Evolutionary conservation across 352 stramenopile genomes (phyloP).

Genomic region (Phytopythium ostracodes): DNA sequence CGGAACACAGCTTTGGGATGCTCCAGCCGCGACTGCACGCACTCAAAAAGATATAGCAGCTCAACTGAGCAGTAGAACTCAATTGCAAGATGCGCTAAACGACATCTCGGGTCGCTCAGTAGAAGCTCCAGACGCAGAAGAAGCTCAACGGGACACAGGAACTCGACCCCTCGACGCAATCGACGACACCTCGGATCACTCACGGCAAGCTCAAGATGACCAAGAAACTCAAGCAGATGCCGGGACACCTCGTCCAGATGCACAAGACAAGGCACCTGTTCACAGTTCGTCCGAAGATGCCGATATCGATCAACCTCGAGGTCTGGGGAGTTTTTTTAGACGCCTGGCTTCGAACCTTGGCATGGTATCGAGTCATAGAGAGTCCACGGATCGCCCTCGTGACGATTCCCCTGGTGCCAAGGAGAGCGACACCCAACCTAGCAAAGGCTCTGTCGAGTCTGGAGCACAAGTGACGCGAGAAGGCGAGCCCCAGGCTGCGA

Average conservation of each 20-base stretch:
- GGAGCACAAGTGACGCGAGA: background rate
- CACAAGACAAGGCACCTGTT: background rate
- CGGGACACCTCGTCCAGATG: background rate
- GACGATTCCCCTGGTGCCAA: background rate
- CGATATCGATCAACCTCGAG: background rate
- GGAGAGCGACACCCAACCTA: too few relatives aligned
- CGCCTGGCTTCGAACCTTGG: background rate
- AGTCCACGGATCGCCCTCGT: background rate
- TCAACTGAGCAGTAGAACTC: background rate
- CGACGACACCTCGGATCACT: background rate
- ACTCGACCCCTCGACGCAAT: background rate
- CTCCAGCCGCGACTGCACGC: too few relatives aligned
- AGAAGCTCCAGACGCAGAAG: background rate
- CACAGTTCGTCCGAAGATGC: background rate
- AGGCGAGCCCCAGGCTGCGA: background rate
- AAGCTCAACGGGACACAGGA: background rate
- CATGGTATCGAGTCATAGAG: background rate
- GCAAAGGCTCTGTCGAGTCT: too few relatives aligned
- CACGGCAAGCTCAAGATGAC: background rate
- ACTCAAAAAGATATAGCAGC: too few relatives aligned
- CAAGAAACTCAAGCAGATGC: background rate
- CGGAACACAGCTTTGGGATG: background rate
- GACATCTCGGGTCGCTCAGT: too few relatives aligned
- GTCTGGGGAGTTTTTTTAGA: slow-evolving; percentile 3
- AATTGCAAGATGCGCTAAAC: too few relatives aligned